A percentile compares a stretch with the other conserved stretches of the same genome.
phyloP scores from a whole-genome alignment of 2,329 filamentous ascomycete genomes.

The Calonectria multiphialidica region DNA sequence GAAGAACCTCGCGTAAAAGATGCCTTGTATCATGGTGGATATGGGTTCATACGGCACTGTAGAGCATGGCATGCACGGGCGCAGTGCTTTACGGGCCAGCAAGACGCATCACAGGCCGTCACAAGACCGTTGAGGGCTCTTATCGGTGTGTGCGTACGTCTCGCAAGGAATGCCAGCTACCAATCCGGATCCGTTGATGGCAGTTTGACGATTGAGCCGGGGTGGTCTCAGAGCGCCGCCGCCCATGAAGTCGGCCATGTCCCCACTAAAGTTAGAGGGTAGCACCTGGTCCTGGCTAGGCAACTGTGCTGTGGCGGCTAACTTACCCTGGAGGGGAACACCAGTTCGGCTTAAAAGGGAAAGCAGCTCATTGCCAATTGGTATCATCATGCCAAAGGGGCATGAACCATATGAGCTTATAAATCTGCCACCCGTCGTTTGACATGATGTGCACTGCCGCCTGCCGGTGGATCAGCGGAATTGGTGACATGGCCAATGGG shows the following conservation, averaged over 20 bases:
- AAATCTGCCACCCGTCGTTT: neutral
- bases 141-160: neutral
- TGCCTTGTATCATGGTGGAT: conserved; percentile 73
- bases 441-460: neutral
- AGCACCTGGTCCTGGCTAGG: conserved; percentile 2
- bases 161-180: neutral
- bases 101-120: neutral
- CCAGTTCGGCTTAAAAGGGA: neutral
- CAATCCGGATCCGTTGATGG: neutral
- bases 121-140: neutral
- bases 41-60: conserved; percentile 5
- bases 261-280: neutral
- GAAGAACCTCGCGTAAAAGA: conserved; percentile 78
- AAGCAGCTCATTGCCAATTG: conserved; percentile 11
- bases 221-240: neutral
- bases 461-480: neutral
- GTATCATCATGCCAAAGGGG: neutral
- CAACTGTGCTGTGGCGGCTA: conserved; percentile 2
- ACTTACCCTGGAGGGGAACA: neutral
- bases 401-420: neutral
- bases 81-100: neutral
- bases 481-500: neutral
- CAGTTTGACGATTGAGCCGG: conserved; percentile 1
- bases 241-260: neutral
- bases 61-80: neutral